These are phyloP conservation scores for Gonapodya prolifera DNA, from an alignment of 192 early-diverging fungal genomes.

Conservation along the genomic window DNA sequence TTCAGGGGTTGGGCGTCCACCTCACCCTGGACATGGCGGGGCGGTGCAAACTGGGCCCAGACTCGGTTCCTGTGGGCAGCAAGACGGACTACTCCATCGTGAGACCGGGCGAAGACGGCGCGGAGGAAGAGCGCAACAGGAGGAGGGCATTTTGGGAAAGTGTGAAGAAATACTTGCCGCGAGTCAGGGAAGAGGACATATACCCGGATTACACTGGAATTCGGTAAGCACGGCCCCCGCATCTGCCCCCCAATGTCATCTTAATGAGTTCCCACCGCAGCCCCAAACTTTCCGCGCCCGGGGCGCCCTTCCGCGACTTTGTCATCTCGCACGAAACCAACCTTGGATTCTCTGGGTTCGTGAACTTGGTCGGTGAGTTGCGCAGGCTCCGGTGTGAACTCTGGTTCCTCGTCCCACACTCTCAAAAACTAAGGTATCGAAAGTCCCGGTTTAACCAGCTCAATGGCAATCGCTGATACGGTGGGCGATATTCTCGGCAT, in stretches of 20 bases:
- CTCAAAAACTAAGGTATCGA: conserved; percentile 36
- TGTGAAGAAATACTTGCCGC: conserved; percentile 49
- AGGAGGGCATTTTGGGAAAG: not conserved
- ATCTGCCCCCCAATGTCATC: not conserved
- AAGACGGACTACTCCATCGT: conserved; percentile 44
- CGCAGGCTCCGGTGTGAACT: not conserved
- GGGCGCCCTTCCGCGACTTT: conserved; percentile 64
- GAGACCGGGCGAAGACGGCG: conserved; percentile 22
- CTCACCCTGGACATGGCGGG: conserved; percentile 67
- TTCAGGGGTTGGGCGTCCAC: conserved; percentile 63
- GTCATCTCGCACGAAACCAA: conserved; percentile 44
- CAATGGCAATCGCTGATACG: conserved; percentile 62
- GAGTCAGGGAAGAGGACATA: conserved; percentile 39
- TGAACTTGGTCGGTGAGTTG: conserved; percentile 50
- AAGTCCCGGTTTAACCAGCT: conserved; percentile 71
- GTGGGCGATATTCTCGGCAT: not conserved
- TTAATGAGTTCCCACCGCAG: conserved; percentile 18
- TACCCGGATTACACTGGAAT: conserved; percentile 65
- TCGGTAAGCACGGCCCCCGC: not conserved
- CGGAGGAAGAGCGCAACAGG: conserved; percentile 5
- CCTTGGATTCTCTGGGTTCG: conserved; percentile 39
- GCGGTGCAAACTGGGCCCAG: conserved; percentile 66
- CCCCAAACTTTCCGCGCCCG: conserved; percentile 65
- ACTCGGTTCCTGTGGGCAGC: conserved; percentile 43
- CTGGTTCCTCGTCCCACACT: not conserved